A percentile compares a stretch with the other conserved stretches of the same genome.
These are phyloP conservation scores for Marvania coccoides DNA, from an alignment of 139 green algal genomes.

Conservation along the genomic window DNA sequence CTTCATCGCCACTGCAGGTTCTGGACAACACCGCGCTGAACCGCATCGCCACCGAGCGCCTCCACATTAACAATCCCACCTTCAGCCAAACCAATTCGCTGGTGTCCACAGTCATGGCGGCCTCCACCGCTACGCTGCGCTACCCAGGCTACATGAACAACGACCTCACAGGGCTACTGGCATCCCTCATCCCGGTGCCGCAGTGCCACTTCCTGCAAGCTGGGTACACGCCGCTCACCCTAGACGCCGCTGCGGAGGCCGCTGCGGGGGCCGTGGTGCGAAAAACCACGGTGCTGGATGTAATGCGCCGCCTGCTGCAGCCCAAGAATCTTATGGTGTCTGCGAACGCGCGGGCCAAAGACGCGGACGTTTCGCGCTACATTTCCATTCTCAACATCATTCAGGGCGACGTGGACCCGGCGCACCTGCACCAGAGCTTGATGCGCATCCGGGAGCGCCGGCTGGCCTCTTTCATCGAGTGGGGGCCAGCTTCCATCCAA, in stretches of 20 bases:
- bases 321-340: conserved; percentile 98
- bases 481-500: conserved; percentile 93
- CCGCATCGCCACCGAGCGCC: conserved; percentile 62
- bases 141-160: conserved; percentile 99
- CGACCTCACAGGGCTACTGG: conserved; percentile 92
- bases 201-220: conserved; percentile 93
- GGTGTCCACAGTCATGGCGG: conserved; percentile 97
- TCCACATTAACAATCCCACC: conserved; percentile 55
- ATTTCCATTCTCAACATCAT: conserved; percentile 99
- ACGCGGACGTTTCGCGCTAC: conserved; percentile 81
- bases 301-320: conserved; percentile 91
- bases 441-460: conserved; percentile 92
- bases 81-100: conserved; percentile 92
- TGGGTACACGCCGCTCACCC: conserved; percentile 92
- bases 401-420: conserved; percentile 85
- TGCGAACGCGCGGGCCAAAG: conserved; percentile 52
- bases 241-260: conserved; percentile 42
- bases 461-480: conserved; percentile 96
- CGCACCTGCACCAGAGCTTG: conserved; percentile 94
- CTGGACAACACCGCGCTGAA: conserved; percentile 86
- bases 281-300: conserved; percentile 95
- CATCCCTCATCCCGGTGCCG: conserved; percentile 90
- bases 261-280: conserved; percentile 34
- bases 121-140: conserved; percentile 90
- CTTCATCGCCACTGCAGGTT: conserved; percentile 25